Evolutionary conservation across 1,284 basidiomycete species (phyloP), one percentile per base, ranked within the genome.

Genomic region (Wolfiporia cocos): DNA sequence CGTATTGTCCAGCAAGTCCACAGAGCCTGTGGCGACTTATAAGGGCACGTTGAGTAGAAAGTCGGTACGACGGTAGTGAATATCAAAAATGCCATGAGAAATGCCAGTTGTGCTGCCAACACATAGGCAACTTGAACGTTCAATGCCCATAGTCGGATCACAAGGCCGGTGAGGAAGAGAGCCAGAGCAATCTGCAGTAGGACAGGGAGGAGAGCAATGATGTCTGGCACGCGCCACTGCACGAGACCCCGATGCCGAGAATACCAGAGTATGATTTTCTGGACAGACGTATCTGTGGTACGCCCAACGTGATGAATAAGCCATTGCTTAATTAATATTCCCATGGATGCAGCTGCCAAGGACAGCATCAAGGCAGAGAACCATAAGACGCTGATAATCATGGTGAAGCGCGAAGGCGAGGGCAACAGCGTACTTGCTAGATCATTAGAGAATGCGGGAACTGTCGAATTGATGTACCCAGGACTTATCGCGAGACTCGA

Each of bases 121-220:
- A 29, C 15, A n/a, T 15, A 19, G 2, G 32, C 37, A 32, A 44
- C 10, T 4, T 15, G 9, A 9, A 12, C 5, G 18, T 40, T 22
- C n/a, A 40, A 17, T 3, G 5, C 14, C 30, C 24, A 30, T 4
- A 40, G 3, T 6, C 32, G 20, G 4, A 17, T 33, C 20, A 40
- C 18, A 47, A 41, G 57, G 52, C 48, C 56, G 41, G 37, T 61
- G 56, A 50, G 60, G 42, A 57, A 57, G 15, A 56, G 34, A 19
- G 32, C 37, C 11, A 57, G 35, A 9, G 53, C 37, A 37, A 49
- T 17, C 20, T 55, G 52, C 11, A 57, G 40, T 12, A 54, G 44
- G 29, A 50, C 20, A 6, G 54, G 51, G 18, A 57, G 44, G 26
- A 42, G 23, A 3, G 36, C 47, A 9, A 54, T 43, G 24, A 54